Evolutionary conservation across 2,329 filamentous ascomycete genomes (phyloP).

Genomic region (Fusarium acutatum): DNA sequence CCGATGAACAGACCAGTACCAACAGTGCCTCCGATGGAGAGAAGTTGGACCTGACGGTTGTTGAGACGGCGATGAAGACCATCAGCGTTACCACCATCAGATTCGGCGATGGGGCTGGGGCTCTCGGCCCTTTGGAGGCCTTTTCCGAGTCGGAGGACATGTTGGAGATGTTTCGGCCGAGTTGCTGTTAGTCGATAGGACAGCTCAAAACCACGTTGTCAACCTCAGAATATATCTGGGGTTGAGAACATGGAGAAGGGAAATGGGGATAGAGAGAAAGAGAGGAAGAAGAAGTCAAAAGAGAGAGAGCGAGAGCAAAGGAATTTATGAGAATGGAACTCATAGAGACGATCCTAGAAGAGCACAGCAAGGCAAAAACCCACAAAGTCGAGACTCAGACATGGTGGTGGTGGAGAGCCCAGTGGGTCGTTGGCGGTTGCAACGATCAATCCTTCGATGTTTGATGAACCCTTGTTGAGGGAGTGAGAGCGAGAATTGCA

Average conservation of each 20-base stretch:
- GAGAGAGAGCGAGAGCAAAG: constrained; percentile 1
- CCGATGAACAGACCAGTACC: constrained; percentile 33
- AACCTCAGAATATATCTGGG: constrained; percentile 13
- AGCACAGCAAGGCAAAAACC: not conserved
- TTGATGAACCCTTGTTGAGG: constrained; percentile 7
- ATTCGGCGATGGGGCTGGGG: not conserved
- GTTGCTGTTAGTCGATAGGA: not conserved
- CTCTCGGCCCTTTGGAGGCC: constrained; percentile 13
- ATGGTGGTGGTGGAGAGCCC: constrained; percentile 8
- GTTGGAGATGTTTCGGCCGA: constrained; percentile 4
- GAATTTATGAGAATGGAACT: constrained; percentile 15
- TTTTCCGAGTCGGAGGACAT: constrained; percentile 33
- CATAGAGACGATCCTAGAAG: not conserved
- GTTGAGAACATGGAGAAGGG: constrained; percentile 8
- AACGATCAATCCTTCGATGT: not conserved
- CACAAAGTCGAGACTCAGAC: not conserved
- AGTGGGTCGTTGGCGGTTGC: constrained; percentile 14
- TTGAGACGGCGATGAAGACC: constrained; percentile 36
- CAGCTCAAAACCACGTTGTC: not conserved
- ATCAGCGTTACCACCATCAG: constrained; percentile 16
- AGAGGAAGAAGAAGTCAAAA: not conserved
- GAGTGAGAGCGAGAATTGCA: not conserved
- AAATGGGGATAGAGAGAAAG: not conserved
- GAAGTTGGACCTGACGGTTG: constrained; percentile 34
- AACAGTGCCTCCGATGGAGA: constrained; percentile 28